Evolutionary conservation across 1,139 yeast genomes (phyloP), one percentile per base, ranked within the genome.

Genomic region (Suhomyces bribrorum): DNA sequence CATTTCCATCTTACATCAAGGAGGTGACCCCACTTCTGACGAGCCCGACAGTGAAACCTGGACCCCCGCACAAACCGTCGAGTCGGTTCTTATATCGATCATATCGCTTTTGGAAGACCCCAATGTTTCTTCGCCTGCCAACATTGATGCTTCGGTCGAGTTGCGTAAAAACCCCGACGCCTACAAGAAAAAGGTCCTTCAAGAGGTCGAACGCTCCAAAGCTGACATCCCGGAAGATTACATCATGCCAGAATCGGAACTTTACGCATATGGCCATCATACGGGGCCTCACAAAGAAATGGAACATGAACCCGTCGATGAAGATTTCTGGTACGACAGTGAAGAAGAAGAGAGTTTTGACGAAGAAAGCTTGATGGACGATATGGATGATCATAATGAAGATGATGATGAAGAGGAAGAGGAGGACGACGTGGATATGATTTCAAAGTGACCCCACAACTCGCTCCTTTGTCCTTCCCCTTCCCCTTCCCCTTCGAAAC

Each of bases 1-100:
- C 70, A 89, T 90, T 48, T 87, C 96, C 38, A 90, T 90, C 51
- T 73, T 90, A 47, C 97, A 90, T 62, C 88, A 85, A 54, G 82
- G 87, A 15, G 96, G 96, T 15, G 95, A 87, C 57, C 86, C 87
- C 25, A 84, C 92, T 37, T 77, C 86, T 30, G 96, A 88, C 51
- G 96, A 89, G 60, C 95, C 90, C 5, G 96, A 88, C 53, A 83
- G 84, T 44, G 97, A 86, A 61, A 86, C 90, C 16, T 90, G 97
- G 97, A 81, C 92, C 30, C 97, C 97, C 0, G 97, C 95, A 3
- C 97, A 90, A 66, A 84, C 95, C 11, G 97, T 88, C 7, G 97
- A 90, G 63, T 75, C 87, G 29, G 96, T 90, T 8, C 76, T 90
- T 54, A 85, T 90, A 45, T 86, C 95, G 33, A 90, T 90, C 52